phyloP scores from a whole-genome alignment of 345 rosid species.

The Corymbia maculata region DNA sequence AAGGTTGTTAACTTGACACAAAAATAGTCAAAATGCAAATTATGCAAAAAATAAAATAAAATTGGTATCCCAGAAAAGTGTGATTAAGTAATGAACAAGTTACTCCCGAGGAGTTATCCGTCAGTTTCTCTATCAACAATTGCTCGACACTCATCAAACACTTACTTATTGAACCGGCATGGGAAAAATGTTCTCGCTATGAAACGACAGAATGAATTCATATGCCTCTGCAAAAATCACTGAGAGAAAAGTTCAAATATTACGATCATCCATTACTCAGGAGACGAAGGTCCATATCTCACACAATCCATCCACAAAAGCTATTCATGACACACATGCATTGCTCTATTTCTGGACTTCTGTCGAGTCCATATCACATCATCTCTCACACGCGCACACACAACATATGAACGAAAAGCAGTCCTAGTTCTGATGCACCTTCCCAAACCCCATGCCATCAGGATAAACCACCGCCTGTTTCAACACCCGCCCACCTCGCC shows the following conservation, averaged over 20 bases:
- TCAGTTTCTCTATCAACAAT: background rate
- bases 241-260: background rate
- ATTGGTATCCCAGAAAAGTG: background rate
- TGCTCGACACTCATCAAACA: background rate
- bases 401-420: background rate
- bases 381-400: background rate
- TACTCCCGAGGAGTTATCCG: background rate
- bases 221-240: background rate
- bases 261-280: background rate
- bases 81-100: background rate
- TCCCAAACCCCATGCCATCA: background rate
- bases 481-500: background rate
- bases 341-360: background rate
- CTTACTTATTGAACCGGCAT: background rate
- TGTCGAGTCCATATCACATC: background rate
- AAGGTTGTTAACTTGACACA: background rate
- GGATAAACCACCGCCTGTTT: background rate
- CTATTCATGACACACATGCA: background rate
- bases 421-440: background rate
- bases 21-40: background rate
- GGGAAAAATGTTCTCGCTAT: background rate
- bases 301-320: background rate
- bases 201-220: background rate
- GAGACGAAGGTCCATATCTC: background rate
- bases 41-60: background rate